Evolutionary conservation across 2,329 filamentous ascomycete species (phyloP).

Genomic region (Trichoderma sp.): DNA sequence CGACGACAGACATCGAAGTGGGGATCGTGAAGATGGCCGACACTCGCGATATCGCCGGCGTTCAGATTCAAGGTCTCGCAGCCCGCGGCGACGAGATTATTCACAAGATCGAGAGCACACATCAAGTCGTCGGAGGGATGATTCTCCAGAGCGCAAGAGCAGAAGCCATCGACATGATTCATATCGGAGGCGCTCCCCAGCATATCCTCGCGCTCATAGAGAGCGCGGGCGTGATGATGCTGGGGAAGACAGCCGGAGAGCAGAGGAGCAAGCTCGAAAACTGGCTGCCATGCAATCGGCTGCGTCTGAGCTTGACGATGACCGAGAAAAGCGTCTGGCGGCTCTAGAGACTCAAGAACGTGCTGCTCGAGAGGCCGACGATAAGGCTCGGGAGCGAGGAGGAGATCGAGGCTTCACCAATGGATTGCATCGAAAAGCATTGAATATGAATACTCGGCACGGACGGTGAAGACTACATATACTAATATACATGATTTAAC

Average conservation of each 20-base stretch:
- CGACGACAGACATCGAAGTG: slow-evolving; percentile 45
- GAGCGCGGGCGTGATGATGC: background rate
- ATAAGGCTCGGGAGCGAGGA: slow-evolving; percentile 64
- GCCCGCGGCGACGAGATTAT: slow-evolving; percentile 41
- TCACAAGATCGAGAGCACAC: slow-evolving; percentile 32
- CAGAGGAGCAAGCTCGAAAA: slow-evolving; percentile 66
- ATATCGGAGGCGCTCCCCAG: slow-evolving; percentile 31
- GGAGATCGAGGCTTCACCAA: slow-evolving; percentile 68
- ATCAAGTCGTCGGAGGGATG: slow-evolving; percentile 31
- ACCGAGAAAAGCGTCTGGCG: slow-evolving; percentile 69
- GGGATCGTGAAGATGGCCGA: slow-evolving; percentile 40
- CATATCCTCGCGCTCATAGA: slow-evolving; percentile 10
- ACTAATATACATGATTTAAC: background rate
- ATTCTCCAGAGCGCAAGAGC: slow-evolving; percentile 32
- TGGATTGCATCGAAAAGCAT: slow-evolving; percentile 62
- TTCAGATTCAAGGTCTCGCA: slow-evolving; percentile 52
- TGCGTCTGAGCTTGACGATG: slow-evolving; percentile 70
- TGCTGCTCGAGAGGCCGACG: slow-evolving; percentile 67
- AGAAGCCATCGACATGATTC: slow-evolving; percentile 30
- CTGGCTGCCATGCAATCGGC: slow-evolving; percentile 75
- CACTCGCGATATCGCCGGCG: slow-evolving; percentile 46
- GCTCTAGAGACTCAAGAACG: slow-evolving; percentile 69
- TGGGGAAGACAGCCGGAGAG: slow-evolving; percentile 38
- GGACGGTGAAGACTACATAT: slow-evolving; percentile 42
- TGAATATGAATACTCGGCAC: slow-evolving; percentile 56